Evolutionary conservation across 768 basidiomycete genomes (phyloP), one percentile per base, ranked within the genome.

Genomic region (Albatrellus ellisii): DNA sequence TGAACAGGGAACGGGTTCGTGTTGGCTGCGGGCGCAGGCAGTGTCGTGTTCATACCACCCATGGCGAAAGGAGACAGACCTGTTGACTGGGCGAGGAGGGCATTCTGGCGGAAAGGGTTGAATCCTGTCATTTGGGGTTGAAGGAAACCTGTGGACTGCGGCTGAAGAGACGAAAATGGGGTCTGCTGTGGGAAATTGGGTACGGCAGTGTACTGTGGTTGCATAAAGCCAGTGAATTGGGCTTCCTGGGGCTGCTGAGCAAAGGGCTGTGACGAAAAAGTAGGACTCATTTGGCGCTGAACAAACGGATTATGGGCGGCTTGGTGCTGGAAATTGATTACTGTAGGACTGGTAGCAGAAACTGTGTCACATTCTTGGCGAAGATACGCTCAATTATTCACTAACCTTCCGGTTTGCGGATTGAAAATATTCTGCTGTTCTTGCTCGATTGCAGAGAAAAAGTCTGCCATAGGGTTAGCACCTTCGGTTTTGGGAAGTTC

Each of bases 401-500:
- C 61, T 21, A 48, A 76, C 79, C 72, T 77, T 53, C 69, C 68
- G 5, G 70, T 68, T 46, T 73, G 69, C 6, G 79, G 72, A 46
- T 76, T 77, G 56, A 79, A 79, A 66, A 75, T 75, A n/a, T 73
- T 67, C 7, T 77, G 69, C 54, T 86, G 80, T 43, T 82, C 77
- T 41, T 74, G 70, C 56, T 95, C 91, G 50, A 99, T 94, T 4
- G 85, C 73, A 21, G 68, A 62, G 61, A 99, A 95, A 66, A 99
- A 91, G 60, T 98, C 94, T 15, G 75, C 61, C 42, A 79, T 65
- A 25, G 68, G 69, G 43, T 73, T 75, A 46, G 59, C 66, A 26
- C 44, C 49, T n/a, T 59, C 59, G 26, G 60, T 50, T 44, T 65
- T 66, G 35, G 54, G 45, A 9, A 44, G 52, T 12, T 41, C 45